Evolutionary conservation across 495 filamentous ascomycete genomes (phyloP).

Genomic region (Neurospora cerealis): DNA sequence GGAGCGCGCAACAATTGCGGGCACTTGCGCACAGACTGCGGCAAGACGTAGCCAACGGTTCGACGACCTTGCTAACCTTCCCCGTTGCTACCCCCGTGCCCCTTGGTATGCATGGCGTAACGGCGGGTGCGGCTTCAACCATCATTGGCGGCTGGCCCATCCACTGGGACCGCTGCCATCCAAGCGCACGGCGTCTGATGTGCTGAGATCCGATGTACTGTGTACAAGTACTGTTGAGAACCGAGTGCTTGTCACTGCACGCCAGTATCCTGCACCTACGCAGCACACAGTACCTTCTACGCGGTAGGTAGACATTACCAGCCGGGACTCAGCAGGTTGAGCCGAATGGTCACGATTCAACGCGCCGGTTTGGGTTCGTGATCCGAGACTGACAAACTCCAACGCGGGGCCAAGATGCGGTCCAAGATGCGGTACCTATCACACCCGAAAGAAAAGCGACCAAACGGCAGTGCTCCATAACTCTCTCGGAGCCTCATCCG

Average conservation of each 20-base stretch:
- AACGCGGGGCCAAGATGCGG: neutral
- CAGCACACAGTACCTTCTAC: conserved; percentile 18
- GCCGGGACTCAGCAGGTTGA: conserved; percentile 5
- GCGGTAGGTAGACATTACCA: conserved; percentile 16
- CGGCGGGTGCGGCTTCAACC: conserved; percentile 7
- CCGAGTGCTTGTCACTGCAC: neutral
- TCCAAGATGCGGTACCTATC: neutral
- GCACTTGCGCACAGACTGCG: neutral
- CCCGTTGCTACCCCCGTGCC: neutral
- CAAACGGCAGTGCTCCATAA: neutral
- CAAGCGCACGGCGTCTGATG: neutral
- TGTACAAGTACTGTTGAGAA: neutral
- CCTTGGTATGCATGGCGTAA: conserved; percentile 3
- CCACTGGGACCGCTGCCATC: neutral
- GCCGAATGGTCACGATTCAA: neutral
- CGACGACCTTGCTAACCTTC: neutral
- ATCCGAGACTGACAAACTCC: neutral
- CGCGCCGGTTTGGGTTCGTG: neutral
- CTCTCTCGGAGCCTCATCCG: neutral
- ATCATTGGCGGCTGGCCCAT: neutral
- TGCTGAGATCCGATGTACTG: neutral
- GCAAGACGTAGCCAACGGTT: neutral
- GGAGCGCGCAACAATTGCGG: conserved; percentile 8
- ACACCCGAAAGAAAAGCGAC: neutral
- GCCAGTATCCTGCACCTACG: neutral